Evolutionary conservation across 139 green algal species (phyloP).

Genomic region (Chlorella sorokiniana): DNA sequence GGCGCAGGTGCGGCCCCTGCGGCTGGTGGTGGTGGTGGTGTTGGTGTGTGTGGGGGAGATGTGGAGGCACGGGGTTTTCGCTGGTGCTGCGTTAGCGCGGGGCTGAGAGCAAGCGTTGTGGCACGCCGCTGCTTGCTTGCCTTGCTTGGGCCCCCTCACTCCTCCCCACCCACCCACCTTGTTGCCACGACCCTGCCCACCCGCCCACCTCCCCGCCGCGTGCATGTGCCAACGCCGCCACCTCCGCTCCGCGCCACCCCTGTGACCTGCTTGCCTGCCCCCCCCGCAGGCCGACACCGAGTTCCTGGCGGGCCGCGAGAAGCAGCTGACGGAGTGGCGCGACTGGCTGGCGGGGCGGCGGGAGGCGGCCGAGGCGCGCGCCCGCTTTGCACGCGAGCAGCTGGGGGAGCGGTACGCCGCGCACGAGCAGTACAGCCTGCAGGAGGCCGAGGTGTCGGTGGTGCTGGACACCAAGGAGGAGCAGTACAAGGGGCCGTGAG

Average conservation of each 20-base stretch:
- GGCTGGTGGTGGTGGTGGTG: neutral
- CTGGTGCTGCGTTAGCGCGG: neutral
- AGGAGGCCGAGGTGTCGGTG: constrained; percentile 74
- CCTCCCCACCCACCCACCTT: neutral
- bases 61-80: too few species aligned
- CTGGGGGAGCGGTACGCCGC: neutral
- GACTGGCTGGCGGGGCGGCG: constrained; percentile 47
- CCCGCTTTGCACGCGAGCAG: neutral
- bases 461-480: constrained; percentile 81
- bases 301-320: constrained; percentile 74
- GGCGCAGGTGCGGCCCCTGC: constrained; percentile 61
- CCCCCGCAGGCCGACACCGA: constrained; percentile 70
- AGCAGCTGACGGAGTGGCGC: constrained; percentile 78
- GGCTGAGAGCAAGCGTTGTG: neutral
- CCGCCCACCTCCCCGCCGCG: neutral
- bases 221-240: neutral
- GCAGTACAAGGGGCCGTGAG: constrained; percentile 36
- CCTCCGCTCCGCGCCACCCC: neutral
- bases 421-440: constrained; percentile 52
- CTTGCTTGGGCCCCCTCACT: neutral
- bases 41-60: neutral
- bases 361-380: constrained; percentile 20
- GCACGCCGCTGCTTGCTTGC: neutral
- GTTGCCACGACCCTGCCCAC: neutral
- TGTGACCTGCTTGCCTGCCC: neutral